These are phyloP conservation scores for Symmetrospora coprosmae DNA, from an alignment of 768 basidiomycete genomes.

Conservation along the genomic window DNA sequence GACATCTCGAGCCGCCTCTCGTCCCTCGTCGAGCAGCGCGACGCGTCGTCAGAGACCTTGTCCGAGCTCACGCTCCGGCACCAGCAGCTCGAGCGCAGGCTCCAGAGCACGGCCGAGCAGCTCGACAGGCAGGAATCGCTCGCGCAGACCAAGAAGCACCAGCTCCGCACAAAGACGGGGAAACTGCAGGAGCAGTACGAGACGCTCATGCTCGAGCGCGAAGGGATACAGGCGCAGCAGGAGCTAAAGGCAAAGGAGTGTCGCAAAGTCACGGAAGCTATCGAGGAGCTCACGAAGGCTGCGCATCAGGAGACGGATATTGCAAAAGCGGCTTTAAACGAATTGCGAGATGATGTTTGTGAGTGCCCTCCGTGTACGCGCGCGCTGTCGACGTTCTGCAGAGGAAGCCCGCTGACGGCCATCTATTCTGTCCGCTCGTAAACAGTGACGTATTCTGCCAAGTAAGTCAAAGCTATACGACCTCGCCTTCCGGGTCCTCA, in stretches of 20 bases:
- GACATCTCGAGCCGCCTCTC: not conserved
- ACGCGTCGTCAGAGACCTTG: not conserved
- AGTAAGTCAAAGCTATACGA: constrained; percentile 5
- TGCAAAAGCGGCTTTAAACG: constrained; percentile 18
- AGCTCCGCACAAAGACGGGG: constrained; percentile 3
- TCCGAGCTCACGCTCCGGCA: constrained; percentile 16
- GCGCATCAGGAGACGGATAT: not conserved
- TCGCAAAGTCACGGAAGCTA: constrained; percentile 1
- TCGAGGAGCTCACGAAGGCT: constrained; percentile 12
- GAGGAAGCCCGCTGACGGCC: not conserved
- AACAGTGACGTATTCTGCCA: constrained; percentile 17
- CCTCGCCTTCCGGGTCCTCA: not conserved
- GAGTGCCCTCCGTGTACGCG: not conserved
- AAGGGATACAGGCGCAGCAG: constrained; percentile 10
- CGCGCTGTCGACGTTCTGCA: not conserved
- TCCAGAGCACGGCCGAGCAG: constrained; percentile 8
- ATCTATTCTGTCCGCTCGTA: not conserved
- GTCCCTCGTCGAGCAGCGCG: constrained; percentile 18
- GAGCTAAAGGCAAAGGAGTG: constrained; percentile 19
- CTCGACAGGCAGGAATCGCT: constrained; percentile 2
- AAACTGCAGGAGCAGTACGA: constrained; percentile 20
- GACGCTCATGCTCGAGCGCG: constrained; percentile 13
- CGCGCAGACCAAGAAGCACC: constrained; percentile 14
- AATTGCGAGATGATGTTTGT: constrained; percentile 20
- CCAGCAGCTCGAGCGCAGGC: constrained; percentile 14